Evolutionary conservation across 2,329 filamentous ascomycete species (phyloP).

Genomic region (Trichoderma sp.): DNA sequence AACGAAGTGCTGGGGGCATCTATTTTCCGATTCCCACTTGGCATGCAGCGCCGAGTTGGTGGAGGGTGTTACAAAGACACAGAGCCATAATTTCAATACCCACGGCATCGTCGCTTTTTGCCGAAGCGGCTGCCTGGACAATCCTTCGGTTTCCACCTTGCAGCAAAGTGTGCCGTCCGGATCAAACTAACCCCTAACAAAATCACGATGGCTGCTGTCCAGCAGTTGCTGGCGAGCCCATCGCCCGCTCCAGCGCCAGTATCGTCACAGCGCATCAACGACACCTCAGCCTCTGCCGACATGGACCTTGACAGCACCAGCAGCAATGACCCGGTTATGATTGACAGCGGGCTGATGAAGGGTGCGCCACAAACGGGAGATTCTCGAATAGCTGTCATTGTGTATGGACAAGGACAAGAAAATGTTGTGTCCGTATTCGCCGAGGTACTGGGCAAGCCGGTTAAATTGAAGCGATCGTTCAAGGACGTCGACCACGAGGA

Average conservation of each 20-base stretch:
- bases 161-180: not conserved
- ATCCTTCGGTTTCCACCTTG: not conserved
- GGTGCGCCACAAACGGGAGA: conserved; percentile 52
- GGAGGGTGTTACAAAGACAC: conserved; percentile 2
- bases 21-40: not conserved
- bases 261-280: conserved; percentile 27
- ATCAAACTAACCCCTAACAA: not conserved
- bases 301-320: conserved; percentile 38
- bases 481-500: conserved; percentile 52
- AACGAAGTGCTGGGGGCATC: not conserved
- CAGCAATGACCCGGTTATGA: conserved; percentile 34
- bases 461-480: conserved; percentile 56
- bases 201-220: conserved; percentile 38
- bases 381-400: conserved; percentile 59
- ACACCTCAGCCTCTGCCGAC: conserved; percentile 25
- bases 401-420: conserved; percentile 70
- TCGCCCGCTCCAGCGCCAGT: conserved; percentile 32
- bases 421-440: conserved; percentile 72
- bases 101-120: conserved; percentile 8
- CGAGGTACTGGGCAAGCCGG: conserved; percentile 74
- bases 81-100: not conserved
- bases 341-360: conserved; percentile 41
- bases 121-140: not conserved
- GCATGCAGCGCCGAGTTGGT: conserved; percentile 13
- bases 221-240: conserved; percentile 36